A percentile compares a stretch with the other conserved stretches of the same genome.
Conservation (phyloP, 768 basidiomycete genomes). For the Phlegmacium glaucopus region DNA sequence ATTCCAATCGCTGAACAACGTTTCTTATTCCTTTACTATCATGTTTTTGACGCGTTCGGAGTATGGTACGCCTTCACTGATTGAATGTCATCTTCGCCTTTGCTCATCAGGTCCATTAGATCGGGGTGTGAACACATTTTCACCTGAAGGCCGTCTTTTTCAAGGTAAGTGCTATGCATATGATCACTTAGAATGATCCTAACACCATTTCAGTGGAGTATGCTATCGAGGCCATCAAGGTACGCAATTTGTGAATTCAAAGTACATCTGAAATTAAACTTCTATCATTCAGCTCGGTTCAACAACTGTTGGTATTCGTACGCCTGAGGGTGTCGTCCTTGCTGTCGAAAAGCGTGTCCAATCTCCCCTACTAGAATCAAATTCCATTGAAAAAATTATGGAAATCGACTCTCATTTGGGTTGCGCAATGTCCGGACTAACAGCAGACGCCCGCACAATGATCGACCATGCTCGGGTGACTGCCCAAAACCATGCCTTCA, state of each 20-base stretch:
- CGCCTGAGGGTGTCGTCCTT: slow-evolving; percentile 86
- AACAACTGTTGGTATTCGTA: slow-evolving; percentile 94
- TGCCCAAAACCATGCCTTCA: slow-evolving; percentile 92
- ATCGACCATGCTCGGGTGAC: slow-evolving; percentile 99
- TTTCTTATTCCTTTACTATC: slow-evolving; percentile 20
- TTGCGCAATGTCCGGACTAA: slow-evolving; percentile 96
- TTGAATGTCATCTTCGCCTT: background rate
- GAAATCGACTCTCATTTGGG: slow-evolving; percentile 97
- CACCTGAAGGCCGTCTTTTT: slow-evolving; percentile 96
- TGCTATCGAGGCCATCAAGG: slow-evolving; percentile 99
- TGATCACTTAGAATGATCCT: slow-evolving; percentile 10
- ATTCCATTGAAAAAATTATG: slow-evolving; percentile 99
- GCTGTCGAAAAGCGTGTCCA: slow-evolving; percentile 99
- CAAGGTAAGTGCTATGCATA: slow-evolving; percentile 62
- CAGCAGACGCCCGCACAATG: slow-evolving; percentile 98
- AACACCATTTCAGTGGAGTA: slow-evolving; percentile 75
- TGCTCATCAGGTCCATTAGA: slow-evolving; percentile 43
- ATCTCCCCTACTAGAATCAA: slow-evolving; percentile 91
- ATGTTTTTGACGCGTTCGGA: slow-evolving; percentile 97
- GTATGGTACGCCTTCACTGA: slow-evolving; percentile 58
- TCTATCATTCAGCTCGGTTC: slow-evolving; percentile 78
- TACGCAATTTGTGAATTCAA: slow-evolving; percentile 25
- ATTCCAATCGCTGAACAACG: slow-evolving; percentile 17
- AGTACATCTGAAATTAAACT: background rate
- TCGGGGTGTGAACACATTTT: slow-evolving; percentile 98